phyloP scores from a whole-genome alignment of 495 filamentous ascomycete species.

The Penicillium paradoxum region DNA sequence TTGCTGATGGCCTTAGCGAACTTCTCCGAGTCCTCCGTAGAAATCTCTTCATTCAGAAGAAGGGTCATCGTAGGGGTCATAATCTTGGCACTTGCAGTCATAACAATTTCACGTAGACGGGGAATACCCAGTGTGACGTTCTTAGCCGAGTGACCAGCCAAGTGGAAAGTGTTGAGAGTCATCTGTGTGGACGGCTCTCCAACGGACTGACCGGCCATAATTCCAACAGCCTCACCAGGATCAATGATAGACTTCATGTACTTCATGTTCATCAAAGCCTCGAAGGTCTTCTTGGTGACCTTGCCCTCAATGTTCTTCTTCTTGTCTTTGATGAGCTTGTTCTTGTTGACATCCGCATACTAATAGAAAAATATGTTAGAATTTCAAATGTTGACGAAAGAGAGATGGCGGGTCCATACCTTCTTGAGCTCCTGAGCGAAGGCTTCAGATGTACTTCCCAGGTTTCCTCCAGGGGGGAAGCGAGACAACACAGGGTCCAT shows the following conservation, averaged over 20 bases:
- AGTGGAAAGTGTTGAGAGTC: slow-evolving; percentile 99
- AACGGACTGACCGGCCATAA: slow-evolving; percentile 93
- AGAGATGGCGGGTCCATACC: slow-evolving; percentile 30
- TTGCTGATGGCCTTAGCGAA: slow-evolving; percentile 93
- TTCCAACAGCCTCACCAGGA: slow-evolving; percentile 95
- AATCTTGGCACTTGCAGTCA: slow-evolving; percentile 87
- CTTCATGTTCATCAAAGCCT: slow-evolving; percentile 79
- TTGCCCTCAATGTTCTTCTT: slow-evolving; percentile 52
- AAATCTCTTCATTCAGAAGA: slow-evolving; percentile 66
- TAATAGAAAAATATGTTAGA: slow-evolving; percentile 28
- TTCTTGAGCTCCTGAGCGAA: slow-evolving; percentile 63
- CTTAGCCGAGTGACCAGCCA: slow-evolving; percentile 96
- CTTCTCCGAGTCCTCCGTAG: slow-evolving; percentile 61
- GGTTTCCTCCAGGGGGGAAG: slow-evolving; percentile 68
- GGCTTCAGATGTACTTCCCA: slow-evolving; percentile 84
- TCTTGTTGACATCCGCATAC: slow-evolving; percentile 73
- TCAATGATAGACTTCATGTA: slow-evolving; percentile 93
- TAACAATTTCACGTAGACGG: slow-evolving; percentile 93
- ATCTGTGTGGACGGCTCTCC: slow-evolving; percentile 98
- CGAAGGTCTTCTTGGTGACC: slow-evolving; percentile 68
- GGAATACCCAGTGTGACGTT: slow-evolving; percentile 99
- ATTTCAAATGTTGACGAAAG: not conserved
- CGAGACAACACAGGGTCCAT: slow-evolving; percentile 72
- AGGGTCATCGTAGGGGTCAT: slow-evolving; percentile 92
- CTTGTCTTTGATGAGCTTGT: slow-evolving; percentile 73